Evolutionary conservation across 2,329 filamentous ascomycete genomes (phyloP), one percentile per base, ranked within the genome.

Genomic region (Zarea fungicola): DNA sequence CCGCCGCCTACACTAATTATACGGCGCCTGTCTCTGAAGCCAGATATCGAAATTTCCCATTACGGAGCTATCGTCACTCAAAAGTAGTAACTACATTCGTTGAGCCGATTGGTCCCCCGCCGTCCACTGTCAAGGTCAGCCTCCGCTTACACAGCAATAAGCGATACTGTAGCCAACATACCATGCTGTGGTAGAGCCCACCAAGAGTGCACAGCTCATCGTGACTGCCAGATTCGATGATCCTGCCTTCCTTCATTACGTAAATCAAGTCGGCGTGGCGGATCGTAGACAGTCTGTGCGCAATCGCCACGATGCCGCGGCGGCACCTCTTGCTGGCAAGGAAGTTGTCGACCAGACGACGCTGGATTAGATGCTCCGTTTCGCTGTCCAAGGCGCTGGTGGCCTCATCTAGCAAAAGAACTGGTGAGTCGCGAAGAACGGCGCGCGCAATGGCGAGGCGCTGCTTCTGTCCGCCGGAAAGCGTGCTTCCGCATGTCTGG

Each of bases 141-240:
- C n/a, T n/a, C n/a, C n/a, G n/a, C n/a, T n/a, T n/a, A n/a, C n/a
- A n/a, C n/a, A n/a, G n/a, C n/a, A n/a, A n/a, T n/a, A n/a, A n/a
- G n/a, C n/a, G n/a, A n/a, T n/a, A n/a, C n/a, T n/a, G n/a, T n/a
- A n/a, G n/a, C n/a, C n/a, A n/a, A n/a, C n/a, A n/a, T n/a, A n/a
- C n/a, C 32, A 35, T 35, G 19, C n/a, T 18, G 32, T 35, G 32
- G 8, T 46, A 46, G n/a, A 34, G 10, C 9, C 42, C 42, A 18
- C 21, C 36, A 16, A 23, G 21, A 13, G 14, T 31, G 25, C 84
- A 79, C 55, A 88, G 63, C 60, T 87, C 83, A 1, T 67, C 56
- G 62, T 95, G 89, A n/a, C 80, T 87, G 7, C 89, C 89, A 57
- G 77, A 77, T 71, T 95, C 89, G 4, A 91, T 85, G 40, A 95